Evolutionary conservation across 768 basidiomycete species (phyloP), one percentile per base, ranked within the genome.

Genomic region (Pisolithus orientalis): DNA sequence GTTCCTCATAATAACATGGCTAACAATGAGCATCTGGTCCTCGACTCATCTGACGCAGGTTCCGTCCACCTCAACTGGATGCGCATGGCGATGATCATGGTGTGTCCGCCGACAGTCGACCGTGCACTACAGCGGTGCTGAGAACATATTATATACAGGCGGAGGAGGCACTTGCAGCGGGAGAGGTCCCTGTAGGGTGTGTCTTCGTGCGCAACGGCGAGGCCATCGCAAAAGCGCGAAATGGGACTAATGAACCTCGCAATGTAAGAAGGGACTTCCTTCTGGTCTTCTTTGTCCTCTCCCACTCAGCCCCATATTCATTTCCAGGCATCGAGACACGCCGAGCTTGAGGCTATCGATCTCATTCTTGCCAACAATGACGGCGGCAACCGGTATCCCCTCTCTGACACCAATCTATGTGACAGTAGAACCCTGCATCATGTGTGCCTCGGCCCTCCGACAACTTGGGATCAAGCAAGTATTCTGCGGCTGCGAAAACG

Each of bases 341-440:
- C 96, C 37, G 96, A 99, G 69, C 82, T 99, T 24, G 96, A 96
- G 67, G 94, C 95, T 1, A 93, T 98, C 60, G 93, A 96, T 64
- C 75, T 77, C 60, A 91, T 99, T 58, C 72, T 98, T 11, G 73
- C 82, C 0, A 78, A 86, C 64, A 70, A 71, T 49, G 78, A 86
- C 64, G 70, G 71, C 49, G 49, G 66, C n/a, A 47, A 68, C 0
- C 61, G 66, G 43, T 82, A 89, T 53, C 90, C 90, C 5, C 78
- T 99, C 16, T 76, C 77, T 1, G 75, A 80, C 9, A 94, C 91
- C 21, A 89, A 83, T 98, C 28, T 99, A 98, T 66, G 96, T 98
- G 48, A 99, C 96, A 5, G 96, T 99, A 49, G 95, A 99, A 70
- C 96, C 95, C 0, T 99, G 96, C 70, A 93, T 98, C 66, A 98